Evolutionary conservation across 2,329 filamentous ascomycete species (phyloP).

Genomic region (Curvularia eragrostidis): DNA sequence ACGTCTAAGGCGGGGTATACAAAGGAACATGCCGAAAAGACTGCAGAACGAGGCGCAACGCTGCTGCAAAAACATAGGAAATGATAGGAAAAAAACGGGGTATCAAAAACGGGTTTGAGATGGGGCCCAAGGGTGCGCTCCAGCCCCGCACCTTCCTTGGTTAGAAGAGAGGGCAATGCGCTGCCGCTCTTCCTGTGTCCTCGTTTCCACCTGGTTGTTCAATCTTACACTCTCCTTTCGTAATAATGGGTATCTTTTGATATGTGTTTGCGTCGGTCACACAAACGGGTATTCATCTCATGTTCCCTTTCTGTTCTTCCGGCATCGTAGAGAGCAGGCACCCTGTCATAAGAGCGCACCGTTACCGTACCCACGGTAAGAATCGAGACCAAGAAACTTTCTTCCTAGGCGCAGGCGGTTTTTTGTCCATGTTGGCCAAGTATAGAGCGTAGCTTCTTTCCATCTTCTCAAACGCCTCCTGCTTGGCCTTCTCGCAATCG

Average conservation of each 20-base stretch:
- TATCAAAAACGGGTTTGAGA: constrained; percentile 14
- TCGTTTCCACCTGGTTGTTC: constrained; percentile 1
- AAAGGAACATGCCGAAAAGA: constrained; percentile 11
- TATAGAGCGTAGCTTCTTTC: constrained; percentile 33
- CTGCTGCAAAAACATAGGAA: constrained; percentile 14
- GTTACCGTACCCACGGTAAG: constrained; percentile 24
- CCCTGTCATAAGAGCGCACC: background rate
- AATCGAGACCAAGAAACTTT: constrained; percentile 31
- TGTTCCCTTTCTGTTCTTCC: background rate
- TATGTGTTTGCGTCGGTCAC: constrained; percentile 3
- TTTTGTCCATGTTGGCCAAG: constrained; percentile 28
- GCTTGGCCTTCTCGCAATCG: constrained; percentile 27
- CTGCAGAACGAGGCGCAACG: constrained; percentile 1
- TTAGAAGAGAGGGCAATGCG: constrained; percentile 4
- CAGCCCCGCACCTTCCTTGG: constrained; percentile 18
- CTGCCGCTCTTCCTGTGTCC: background rate
- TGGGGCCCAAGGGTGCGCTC: constrained; percentile 1
- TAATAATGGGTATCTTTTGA: constrained; percentile 15
- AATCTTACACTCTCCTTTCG: background rate
- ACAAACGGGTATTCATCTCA: constrained; percentile 12
- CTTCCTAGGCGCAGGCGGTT: constrained; percentile 25
- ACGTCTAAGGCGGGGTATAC: constrained; percentile 12
- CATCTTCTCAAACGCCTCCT: constrained; percentile 34
- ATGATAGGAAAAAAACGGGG: constrained; percentile 7
- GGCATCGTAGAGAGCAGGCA: background rate